Base-by-base conservation (phyloP, 768 basidiomycete species). In the Psilocybe subaeruginosa region DNA sequence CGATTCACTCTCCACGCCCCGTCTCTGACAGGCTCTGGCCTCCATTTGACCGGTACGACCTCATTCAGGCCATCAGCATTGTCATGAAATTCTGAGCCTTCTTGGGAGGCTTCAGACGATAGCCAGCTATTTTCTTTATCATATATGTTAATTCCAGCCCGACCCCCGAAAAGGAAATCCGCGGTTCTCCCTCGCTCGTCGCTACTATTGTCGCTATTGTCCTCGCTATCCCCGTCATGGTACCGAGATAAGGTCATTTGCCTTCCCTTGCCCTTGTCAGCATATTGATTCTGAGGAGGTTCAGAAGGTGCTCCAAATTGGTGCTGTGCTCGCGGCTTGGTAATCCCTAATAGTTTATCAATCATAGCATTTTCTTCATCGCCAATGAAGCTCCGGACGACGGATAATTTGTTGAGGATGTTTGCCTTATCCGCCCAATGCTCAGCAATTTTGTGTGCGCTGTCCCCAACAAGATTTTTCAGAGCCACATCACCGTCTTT, bases 391-490 rank as follows among this genome's bases (percentile, higher is more conserved):
- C 72, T 70, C 47, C 74, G 76, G 62, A 89, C 71, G 2, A 78
- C 70, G 3, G 76, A 73, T 17, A 87, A 64, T 65, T 81, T 87
- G 58, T 71, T 72, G 39, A 73, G 66, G 54, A 81, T 64, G 54
- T 76, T 80, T 1, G 78, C 80, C 37, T 73, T 78, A 30, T 85
- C 84, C 0, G 80, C 84, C 89, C 89, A 90, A 41, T 78, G 76
- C 14, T 76, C 74, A 1, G 83, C 88, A 14, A 78, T 68, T 29
- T 76, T 79, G 3, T 68, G 71, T 0, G 79, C 79, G 1, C 80
- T 82, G 47, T 81, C 78, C 3, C 88, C 88, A 8, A 90, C 80
- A n/a, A 91, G 69, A 64, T 93, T 92, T 64, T 87, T 82, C 51
- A 90, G 66, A 0, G 84, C 79, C 0, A 84, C 77, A 52, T 90